These are phyloP conservation scores for Dictyostelium capitatum DNA, from an alignment of 78 protist species.

Conservation along the genomic window DNA sequence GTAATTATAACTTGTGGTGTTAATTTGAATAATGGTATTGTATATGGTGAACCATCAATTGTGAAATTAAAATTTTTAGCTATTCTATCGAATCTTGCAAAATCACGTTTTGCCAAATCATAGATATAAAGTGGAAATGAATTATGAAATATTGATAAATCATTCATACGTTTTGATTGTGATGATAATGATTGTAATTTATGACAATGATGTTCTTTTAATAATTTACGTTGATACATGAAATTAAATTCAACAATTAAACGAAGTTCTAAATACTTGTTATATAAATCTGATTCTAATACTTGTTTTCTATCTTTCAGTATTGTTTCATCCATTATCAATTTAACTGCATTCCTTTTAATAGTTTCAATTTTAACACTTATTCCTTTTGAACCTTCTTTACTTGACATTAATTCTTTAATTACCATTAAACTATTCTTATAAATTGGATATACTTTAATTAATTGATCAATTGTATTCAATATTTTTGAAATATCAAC, in stretches of 20 bases:
- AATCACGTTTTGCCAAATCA: slow-evolving; percentile 9
- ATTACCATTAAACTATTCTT: neutral
- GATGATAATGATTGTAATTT: neutral
- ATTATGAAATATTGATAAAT: slow-evolving; percentile 11
- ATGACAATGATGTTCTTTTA: neutral
- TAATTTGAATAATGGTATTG: slow-evolving; percentile 11
- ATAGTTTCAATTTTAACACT: slow-evolving; percentile 10
- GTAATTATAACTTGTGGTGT: neutral
- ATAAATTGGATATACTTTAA: neutral
- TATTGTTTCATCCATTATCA: neutral
- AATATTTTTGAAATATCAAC: neutral
- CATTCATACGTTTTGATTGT: slow-evolving; percentile 15
- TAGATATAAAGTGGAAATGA: slow-evolving; percentile 12
- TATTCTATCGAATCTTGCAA: neutral
- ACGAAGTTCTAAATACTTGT: neutral
- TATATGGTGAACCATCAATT: neutral
- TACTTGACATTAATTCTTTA: slow-evolving; percentile 3
- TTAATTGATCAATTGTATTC: neutral
- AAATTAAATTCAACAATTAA: slow-evolving; percentile 2
- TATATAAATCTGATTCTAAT: neutral
- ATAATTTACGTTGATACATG: slow-evolving; percentile 2
- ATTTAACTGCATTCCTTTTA: slow-evolving; percentile 5
- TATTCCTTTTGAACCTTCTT: neutral
- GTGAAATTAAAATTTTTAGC: neutral
- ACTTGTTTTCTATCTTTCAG: neutral